Base-by-base conservation (phyloP, 352 stramenopile genomes). In the Globisporangium cederbergense region DNA sequence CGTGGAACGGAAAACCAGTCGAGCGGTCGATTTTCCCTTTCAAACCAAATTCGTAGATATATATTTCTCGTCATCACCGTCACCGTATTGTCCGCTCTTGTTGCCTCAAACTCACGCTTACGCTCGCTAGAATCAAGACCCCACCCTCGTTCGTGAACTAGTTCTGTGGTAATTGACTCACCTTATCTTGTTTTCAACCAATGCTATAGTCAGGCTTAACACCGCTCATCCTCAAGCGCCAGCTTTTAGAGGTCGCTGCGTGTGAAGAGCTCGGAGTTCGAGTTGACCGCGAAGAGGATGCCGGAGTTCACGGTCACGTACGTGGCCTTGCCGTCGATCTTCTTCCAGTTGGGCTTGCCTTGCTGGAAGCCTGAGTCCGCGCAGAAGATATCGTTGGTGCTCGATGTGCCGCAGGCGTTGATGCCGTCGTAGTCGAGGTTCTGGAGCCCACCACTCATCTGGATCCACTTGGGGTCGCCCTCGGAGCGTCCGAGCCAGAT, bases 401-500 rank as follows among this genome's bases (percentile, higher is more conserved):
- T 46, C 46, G 61, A 64, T 43, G 59, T 65, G 47, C 69, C 69
- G 54, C 69, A 76, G 7, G 73, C 4, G 20, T 61, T 45, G 11
- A 66, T 60, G 45, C 69, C 69, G 36, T 76, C 69, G 53, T 60
- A 76, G 30, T 72, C 69, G 61, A 76, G 42, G 38, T 65, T 71
- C 45, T 61, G 67, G 30, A 76, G 62, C 46, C 50, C 55, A 54
- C 62, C 66, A 0, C 34, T 9, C 30, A 73, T 22, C 50, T 73
- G 50, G 42, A 52, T 16, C 69, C 69, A 76, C 54, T 68, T 67
- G 13, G 69, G 65, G 22, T 70, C 58, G 11, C 65, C 65, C 30
- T 65, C 36, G 18, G 66, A 56, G 42, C 58, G 58, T 5, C 66
- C 70, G 18, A 60, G 51, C 40, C 40, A 70, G 30, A 64, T 66